These are phyloP conservation scores for Thalia dealbata DNA, from an alignment of 176 grass and related monocot species.

Conservation along the genomic window DNA sequence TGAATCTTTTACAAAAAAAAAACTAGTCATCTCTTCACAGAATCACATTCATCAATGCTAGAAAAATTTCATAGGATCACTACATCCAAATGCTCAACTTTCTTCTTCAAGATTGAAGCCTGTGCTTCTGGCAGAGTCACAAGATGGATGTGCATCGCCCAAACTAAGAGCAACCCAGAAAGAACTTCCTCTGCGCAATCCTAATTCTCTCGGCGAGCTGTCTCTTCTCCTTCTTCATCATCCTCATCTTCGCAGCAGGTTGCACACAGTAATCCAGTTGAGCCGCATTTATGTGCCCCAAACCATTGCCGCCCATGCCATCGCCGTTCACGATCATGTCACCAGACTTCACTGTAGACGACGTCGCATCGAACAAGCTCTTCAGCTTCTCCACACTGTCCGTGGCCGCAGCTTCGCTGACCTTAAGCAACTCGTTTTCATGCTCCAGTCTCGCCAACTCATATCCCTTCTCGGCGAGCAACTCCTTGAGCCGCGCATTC, in stretches of 20 bases:
- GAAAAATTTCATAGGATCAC: no score
- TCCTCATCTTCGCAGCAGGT: slow-evolving; percentile 22
- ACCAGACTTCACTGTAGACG: slow-evolving; percentile 35
- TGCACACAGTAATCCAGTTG: slow-evolving; percentile 31
- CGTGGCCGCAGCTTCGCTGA: slow-evolving; percentile 61
- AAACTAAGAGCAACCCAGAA: neutral
- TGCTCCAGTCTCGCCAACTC: slow-evolving; percentile 51
- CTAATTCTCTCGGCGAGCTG: slow-evolving; percentile 50
- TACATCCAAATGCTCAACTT: no score
- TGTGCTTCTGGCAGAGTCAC: no score
- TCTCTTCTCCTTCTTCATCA: slow-evolving; percentile 47
- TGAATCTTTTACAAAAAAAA: no score
- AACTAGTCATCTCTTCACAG: no score
- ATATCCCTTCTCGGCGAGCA: slow-evolving; percentile 61
- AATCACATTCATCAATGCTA: no score
- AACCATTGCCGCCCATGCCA: slow-evolving; percentile 37
- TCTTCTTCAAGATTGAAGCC: no score
- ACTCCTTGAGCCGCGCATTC: slow-evolving; percentile 54
- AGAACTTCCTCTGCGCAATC: slow-evolving; percentile 22
- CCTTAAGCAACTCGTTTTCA: slow-evolving; percentile 70
- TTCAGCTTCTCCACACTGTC: slow-evolving; percentile 59
- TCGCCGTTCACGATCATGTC: neutral
- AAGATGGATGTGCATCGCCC: no score
- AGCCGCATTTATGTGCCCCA: slow-evolving; percentile 40
- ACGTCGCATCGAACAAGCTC: slow-evolving; percentile 60